phyloP scores from a whole-genome alignment of 371 early-diverging fungal species.

The Haplosporangium sp. region DNA sequence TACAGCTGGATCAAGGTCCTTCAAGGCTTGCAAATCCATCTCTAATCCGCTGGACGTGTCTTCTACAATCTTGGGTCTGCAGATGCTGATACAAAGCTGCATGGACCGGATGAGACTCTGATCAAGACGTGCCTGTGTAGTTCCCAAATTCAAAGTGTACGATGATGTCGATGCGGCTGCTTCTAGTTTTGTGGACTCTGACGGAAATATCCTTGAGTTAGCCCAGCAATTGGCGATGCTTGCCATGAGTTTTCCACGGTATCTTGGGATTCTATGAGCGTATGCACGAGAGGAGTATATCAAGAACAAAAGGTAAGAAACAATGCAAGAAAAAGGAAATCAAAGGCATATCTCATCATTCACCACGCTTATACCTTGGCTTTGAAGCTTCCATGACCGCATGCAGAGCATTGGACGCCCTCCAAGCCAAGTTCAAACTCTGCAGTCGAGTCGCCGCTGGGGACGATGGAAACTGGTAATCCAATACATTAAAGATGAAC shows the following conservation, averaged over 20 bases:
- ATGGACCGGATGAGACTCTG: slow-evolving; percentile 19
- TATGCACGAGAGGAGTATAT: background rate
- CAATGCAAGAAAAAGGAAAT: background rate
- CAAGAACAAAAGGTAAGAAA: background rate
- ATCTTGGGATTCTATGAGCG: slow-evolving; percentile 20
- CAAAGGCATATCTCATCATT: too few relatives aligned
- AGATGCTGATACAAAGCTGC: slow-evolving; percentile 20
- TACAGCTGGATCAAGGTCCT: slow-evolving; percentile 26
- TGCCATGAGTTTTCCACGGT: slow-evolving; percentile 40
- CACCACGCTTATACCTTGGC: slow-evolving; percentile 20
- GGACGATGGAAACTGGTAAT: slow-evolving; percentile 30
- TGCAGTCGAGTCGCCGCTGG: slow-evolving; percentile 16
- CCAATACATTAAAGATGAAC: slow-evolving; percentile 22
- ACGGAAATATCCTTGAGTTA: slow-evolving; percentile 33
- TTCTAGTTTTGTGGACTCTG: background rate
- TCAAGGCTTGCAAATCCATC: slow-evolving; percentile 22
- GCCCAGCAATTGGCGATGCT: slow-evolving; percentile 47
- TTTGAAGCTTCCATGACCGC: slow-evolving; percentile 27
- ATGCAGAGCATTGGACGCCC: slow-evolving; percentile 15
- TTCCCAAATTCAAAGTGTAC: background rate
- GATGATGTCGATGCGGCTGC: background rate
- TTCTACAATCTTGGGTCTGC: slow-evolving; percentile 18
- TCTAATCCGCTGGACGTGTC: slow-evolving; percentile 20
- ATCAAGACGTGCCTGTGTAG: slow-evolving; percentile 22
- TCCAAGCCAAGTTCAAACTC: slow-evolving; percentile 32